Evolutionary conservation across 129 eudicot species (phyloP).

Genomic region (Sambucus nigra): DNA sequence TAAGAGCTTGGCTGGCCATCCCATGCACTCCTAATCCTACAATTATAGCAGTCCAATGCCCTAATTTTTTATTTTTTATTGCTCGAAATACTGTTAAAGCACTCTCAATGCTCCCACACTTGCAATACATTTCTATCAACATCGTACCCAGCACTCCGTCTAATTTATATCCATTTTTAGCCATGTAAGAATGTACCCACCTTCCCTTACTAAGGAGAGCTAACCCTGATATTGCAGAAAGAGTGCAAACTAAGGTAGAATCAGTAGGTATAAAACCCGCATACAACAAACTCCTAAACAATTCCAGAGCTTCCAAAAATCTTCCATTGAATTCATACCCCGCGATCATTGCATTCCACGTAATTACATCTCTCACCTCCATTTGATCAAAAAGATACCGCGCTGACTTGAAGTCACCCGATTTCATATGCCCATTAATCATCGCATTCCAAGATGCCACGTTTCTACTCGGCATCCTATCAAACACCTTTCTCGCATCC

Average conservation of each 20-base stretch:
- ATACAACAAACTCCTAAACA: constrained; percentile 22
- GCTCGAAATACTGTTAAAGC: constrained; percentile 26
- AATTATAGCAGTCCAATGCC: constrained; percentile 41
- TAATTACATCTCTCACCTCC: constrained; percentile 18
- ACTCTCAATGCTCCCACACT: constrained; percentile 31
- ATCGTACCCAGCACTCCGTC: constrained; percentile 33
- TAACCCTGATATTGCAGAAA: constrained; percentile 31
- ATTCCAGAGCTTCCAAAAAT: constrained; percentile 21
- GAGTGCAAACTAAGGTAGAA: constrained; percentile 33
- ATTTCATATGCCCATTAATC: constrained; percentile 39
- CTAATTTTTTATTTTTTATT: constrained; percentile 25
- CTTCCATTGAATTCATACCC: constrained; percentile 28
- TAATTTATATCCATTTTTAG: constrained; percentile 22
- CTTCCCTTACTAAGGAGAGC: constrained; percentile 26
- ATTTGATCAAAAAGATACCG: constrained; percentile 23
- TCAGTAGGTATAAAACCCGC: constrained; percentile 23
- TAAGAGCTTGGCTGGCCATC: constrained; percentile 26
- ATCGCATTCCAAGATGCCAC: constrained; percentile 37
- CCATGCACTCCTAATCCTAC: constrained; percentile 38
- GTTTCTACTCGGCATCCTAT: constrained; percentile 28
- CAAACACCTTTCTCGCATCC: constrained; percentile 29
- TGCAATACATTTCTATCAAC: constrained; percentile 37
- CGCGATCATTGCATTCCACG: constrained; percentile 38
- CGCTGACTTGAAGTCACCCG: constrained; percentile 24
- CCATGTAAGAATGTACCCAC: constrained; percentile 33